These are phyloP conservation scores for Aspergillus flavus DNA, from an alignment of 2,329 filamentous ascomycete genomes.

Conservation along the genomic window DNA sequence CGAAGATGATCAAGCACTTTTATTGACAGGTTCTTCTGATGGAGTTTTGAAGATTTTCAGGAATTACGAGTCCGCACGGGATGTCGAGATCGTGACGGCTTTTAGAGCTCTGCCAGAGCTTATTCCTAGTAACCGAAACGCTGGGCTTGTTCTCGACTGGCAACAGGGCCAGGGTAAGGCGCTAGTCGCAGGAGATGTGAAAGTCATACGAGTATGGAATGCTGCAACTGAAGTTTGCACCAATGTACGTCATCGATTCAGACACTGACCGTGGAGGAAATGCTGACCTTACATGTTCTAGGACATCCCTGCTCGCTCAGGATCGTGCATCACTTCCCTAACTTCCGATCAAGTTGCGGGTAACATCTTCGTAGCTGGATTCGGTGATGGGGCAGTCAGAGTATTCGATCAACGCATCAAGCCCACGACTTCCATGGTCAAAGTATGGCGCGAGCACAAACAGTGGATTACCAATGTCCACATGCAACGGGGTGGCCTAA, in stretches of 20 bases:
- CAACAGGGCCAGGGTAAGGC: constrained; percentile 95
- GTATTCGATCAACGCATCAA: constrained; percentile 89
- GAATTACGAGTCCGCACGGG: constrained; percentile 77
- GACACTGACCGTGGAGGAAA: not conserved
- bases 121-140: constrained; percentile 90
- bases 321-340: constrained; percentile 91
- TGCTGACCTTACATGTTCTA: constrained; percentile 27
- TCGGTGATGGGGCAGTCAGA: constrained; percentile 90
- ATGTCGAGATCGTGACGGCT: constrained; percentile 82
- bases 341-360: constrained; percentile 98
- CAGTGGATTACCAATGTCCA: constrained; percentile 97
- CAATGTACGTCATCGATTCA: constrained; percentile 51
- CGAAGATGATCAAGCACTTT: constrained; percentile 91
- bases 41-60: constrained; percentile 92
- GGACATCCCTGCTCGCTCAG: constrained; percentile 92
- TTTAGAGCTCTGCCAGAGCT: constrained; percentile 94
- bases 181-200: constrained; percentile 93
- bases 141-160: constrained; percentile 97
- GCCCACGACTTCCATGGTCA: constrained; percentile 88
- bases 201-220: constrained; percentile 95
- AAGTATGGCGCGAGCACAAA: constrained; percentile 93
- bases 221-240: constrained; percentile 90
- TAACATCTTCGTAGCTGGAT: constrained; percentile 92
- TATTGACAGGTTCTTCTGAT: constrained; percentile 94
- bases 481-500: constrained; percentile 91